Evolutionary conservation across 352 stramenopile species (phyloP), one percentile per base, ranked within the genome.

Genomic region (Globisporangium lucens): DNA sequence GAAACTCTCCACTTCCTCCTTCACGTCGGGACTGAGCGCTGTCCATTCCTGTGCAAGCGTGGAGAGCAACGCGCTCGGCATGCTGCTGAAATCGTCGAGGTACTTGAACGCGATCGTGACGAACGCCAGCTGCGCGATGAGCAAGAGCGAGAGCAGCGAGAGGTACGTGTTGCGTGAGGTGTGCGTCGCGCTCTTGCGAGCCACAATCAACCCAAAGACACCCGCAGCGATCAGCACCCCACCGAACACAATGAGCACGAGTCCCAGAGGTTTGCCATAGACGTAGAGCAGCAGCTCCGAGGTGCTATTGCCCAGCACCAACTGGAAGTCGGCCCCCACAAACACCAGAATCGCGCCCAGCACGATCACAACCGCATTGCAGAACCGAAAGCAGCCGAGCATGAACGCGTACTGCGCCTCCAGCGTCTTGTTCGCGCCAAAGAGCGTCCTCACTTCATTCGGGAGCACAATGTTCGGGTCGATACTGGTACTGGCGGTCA

Each of bases 241-340:
- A 20, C 81, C 79, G 33, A 75, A 70, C 0, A 63, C 53, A 0
- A 75, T 56, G 2, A 88, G 38, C 2, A 71, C 62, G 10, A 80
- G 51, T 12, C 77, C 81, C 6, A 86, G 63, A 1, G 65, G 46
- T 10, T 78, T 73, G 13, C 79, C 72, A 17, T 84, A 89, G 20
- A 89, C 62, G 20, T 80, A 83, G 0, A 89, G 55, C 29, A 85
- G 74, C 38, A 86, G 29, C 52, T 87, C 80, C 0, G 72, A 65
- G n/a, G 81, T 82, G 24, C 71, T 87, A 36, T 83, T 79, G 35
- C 81, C 81, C 29, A 89, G 71, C 4, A 89, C 77, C 46, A 79
- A 73, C 33, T 76, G 63, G 20, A 89, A 80, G 36, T 89, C 79
- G 5, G 87, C 61, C 13, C 81, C 81, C 4, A 82, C 71, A 61